These are phyloP conservation scores for Thalassiosira gravida DNA, from an alignment of 352 stramenopile species.

Conservation along the genomic window DNA sequence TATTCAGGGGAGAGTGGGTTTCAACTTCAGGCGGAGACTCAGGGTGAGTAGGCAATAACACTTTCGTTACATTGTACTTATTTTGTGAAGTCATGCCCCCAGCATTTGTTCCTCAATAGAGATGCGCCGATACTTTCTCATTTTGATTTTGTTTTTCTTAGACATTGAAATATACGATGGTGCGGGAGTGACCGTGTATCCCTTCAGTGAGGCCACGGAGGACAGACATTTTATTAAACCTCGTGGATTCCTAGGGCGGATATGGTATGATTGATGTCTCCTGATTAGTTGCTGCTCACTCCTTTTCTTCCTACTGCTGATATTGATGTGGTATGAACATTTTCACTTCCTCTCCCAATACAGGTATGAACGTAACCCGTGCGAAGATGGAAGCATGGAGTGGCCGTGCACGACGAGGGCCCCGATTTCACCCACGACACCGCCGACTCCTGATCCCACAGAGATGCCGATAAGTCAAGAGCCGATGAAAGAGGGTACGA, in stretches of 20 bases:
- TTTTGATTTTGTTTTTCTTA: no score
- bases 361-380: slow-evolving; percentile 16
- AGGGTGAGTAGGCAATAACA: neutral
- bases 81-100: no score
- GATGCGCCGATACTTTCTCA: no score
- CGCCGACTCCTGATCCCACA: slow-evolving; percentile 3
- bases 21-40: neutral
- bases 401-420: neutral
- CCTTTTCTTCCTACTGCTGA: no score
- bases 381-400: neutral
- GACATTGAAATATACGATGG: slow-evolving; percentile 31
- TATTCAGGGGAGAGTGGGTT: neutral
- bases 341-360: no score
- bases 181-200: slow-evolving; percentile 19
- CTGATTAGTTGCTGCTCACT: no score
- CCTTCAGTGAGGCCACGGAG: neutral
- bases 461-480: no score
- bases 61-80: no score
- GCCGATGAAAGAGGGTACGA: no score
- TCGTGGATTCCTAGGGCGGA: slow-evolving; percentile 21
- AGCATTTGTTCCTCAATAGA: slow-evolving; percentile 1
- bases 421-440: neutral
- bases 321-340: no score
- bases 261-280: no score
- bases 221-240: slow-evolving; percentile 20